A percentile compares a stretch with the other conserved stretches of the same genome.
These are phyloP conservation scores for Thozetella sp. DNA, from an alignment of 495 filamentous ascomycete genomes.

Conservation along the genomic window DNA sequence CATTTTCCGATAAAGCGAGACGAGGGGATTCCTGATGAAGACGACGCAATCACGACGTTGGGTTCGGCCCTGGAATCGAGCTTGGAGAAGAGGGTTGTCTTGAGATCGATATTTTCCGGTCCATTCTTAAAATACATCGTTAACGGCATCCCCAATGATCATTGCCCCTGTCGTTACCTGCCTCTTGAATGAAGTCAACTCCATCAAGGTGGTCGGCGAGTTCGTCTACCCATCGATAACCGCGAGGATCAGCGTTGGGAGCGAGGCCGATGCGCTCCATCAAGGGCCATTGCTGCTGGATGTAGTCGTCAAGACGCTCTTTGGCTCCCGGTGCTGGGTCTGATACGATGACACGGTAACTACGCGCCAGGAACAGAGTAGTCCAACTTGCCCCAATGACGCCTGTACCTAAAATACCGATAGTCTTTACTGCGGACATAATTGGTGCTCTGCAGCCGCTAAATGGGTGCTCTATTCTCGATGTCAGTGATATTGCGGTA, in stretches of 20 bases:
- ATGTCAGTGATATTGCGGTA: no score
- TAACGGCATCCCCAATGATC: not conserved
- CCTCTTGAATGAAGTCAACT: not conserved
- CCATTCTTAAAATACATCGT: not conserved
- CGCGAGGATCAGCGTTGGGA: no score
- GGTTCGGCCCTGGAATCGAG: not conserved
- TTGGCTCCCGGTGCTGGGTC: not conserved
- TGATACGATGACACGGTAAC: not conserved
- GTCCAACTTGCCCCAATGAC: not conserved
- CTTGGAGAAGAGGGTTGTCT: not conserved
- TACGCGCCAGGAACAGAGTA: not conserved
- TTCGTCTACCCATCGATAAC: not conserved
- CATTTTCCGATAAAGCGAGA: not conserved
- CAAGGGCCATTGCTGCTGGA: not conserved
- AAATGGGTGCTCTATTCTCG: no score
- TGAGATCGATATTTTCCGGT: not conserved
- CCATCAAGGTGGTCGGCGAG: not conserved
- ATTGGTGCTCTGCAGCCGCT: no score
- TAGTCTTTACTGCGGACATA: no score
- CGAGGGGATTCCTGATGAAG: not conserved
- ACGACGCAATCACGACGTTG: not conserved
- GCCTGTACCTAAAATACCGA: not conserved
- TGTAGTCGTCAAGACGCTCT: not conserved
- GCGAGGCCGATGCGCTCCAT: not conserved
- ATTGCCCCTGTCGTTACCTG: not conserved